Evolutionary conservation across 129 eudicot genomes (phyloP).

Genomic region (Artemisia tridentata): DNA sequence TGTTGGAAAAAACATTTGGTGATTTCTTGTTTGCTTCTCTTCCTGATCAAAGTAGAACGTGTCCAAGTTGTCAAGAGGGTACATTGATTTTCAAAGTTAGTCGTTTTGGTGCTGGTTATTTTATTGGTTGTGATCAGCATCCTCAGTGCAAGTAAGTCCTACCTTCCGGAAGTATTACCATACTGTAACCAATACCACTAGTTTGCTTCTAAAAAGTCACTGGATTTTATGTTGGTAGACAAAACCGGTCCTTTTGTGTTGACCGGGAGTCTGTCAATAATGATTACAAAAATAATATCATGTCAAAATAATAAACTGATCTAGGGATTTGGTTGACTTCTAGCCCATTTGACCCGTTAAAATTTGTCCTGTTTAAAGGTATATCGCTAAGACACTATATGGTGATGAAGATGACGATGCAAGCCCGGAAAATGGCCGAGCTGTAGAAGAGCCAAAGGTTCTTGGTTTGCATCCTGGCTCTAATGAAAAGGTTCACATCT

Average conservation of each 20-base stretch:
- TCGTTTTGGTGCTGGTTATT: constrained; percentile 84
- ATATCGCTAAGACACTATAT: constrained; percentile 75
- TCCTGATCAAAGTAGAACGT: constrained; percentile 67
- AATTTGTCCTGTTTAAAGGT: constrained; percentile 41
- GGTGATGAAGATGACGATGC: constrained; percentile 79
- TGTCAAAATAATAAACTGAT: no score
- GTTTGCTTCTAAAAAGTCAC: no score
- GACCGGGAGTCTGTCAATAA: not conserved
- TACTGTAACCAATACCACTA: not conserved
- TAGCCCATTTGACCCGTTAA: not conserved
- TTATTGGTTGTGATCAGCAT: constrained; percentile 93
- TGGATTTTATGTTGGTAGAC: no score
- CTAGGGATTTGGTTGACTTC: no score
- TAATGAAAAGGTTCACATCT: constrained; percentile 67
- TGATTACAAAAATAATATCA: not conserved
- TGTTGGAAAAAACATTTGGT: constrained; percentile 88
- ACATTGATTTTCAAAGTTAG: constrained; percentile 87
- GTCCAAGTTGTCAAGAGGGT: constrained; percentile 85
- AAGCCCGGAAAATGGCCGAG: constrained; percentile 33
- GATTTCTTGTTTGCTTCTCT: constrained; percentile 70
- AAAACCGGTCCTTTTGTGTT: no score
- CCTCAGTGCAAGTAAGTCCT: constrained; percentile 90
- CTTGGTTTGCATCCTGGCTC: constrained; percentile 78
- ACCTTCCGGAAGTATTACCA: not conserved
- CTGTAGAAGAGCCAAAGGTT: constrained; percentile 78